Percentiles rank a stretch among this genome's conserved stretches.
These are phyloP conservation scores for Dictyostelium discoideum DNA, from an alignment of 78 protist genomes.

Conservation along the genomic window dicty_2.7 NC_007088.5:1547001-1547500, in stretches of 20 bases:
- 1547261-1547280: conserved; percentile 11
- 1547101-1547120: neutral
- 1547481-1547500: conserved; percentile 73
- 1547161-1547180: too few species aligned
- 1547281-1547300: conserved; percentile 9
- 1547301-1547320: neutral
- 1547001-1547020: neutral
- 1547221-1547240: conserved; percentile 84
- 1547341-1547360: neutral
- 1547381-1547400: conserved; percentile 16
- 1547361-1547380: neutral
- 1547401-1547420: conserved; percentile 71
- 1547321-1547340: neutral
- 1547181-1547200: too few species aligned
- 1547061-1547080: neutral
- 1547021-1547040: conserved; percentile 23
- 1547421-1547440: conserved; percentile 48
- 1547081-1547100: neutral
- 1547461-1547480: conserved; percentile 44
- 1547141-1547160: neutral
- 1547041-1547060: neutral
- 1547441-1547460: conserved; percentile 23
- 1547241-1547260: conserved; percentile 25
- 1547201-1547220: neutral
- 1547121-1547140: neutral